Evolutionary conservation across 2,329 filamentous ascomycete species (phyloP), one percentile per base, ranked within the genome.

Genomic region (Hypoxylon sp.): DNA sequence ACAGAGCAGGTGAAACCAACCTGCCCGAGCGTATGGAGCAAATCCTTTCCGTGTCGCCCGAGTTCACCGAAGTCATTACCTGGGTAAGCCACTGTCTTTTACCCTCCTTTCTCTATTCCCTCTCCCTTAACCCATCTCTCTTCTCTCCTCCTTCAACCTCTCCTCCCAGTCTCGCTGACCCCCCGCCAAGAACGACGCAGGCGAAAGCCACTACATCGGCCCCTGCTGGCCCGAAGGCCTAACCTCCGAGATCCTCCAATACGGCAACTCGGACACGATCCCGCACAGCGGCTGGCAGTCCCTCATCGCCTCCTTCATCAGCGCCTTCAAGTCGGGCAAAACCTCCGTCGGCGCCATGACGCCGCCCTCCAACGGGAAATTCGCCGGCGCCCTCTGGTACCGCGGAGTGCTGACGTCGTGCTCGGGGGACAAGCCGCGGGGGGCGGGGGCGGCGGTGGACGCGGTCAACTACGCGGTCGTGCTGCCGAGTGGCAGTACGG

Each of bases 121-220:
- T 15, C 17, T 7, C 26, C 7, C n/a, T n/a, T n/a, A n/a, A n/a
- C n/a, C n/a, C n/a, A n/a, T n/a, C n/a, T 26, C 46, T 32, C 28
- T 57, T 28, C 32, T 11, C 22, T 54, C 47, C n/a, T 6, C 30
- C n/a, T 32, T 39, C 5, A 24, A 19, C n/a, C n/a, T n/a, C n/a
- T n/a, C n/a, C n/a, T n/a, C n/a, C n/a, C n/a, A 17, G 17, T 44
- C 19, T 10, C 24, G 39, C 52, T 22, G 48, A 63, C 22, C 19
- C 39, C 7, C 17, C 22, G 15, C 8, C 61, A 34, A 72, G 74
- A 77, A 79, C 56, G 75, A 77, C 54, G 76, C 73, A 1, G 73
- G 74, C 15, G 76, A 78, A 56, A 73, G 71, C 59, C 77, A 79
- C 64, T 79, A 79, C 66, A 73, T 79, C 39, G 76, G 76, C 26